A percentile compares a stretch with the other conserved stretches of the same genome.
Conservation (phyloP, 2,329 filamentous ascomycete genomes). For the Microdochium trichocladiopsis region DNA sequence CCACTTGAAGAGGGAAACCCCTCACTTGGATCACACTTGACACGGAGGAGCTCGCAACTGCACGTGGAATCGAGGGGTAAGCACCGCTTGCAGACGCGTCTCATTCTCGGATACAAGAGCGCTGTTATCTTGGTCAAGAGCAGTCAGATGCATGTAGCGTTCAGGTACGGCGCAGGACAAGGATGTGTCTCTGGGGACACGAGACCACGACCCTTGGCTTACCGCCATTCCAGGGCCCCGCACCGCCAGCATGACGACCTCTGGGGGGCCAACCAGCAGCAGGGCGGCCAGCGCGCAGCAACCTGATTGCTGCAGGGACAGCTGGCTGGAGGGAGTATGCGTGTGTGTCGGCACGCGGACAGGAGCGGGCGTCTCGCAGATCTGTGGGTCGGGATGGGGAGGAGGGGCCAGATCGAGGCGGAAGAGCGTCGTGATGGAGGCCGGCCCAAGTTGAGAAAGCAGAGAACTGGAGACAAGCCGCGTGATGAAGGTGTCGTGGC, state of each 20-base stretch:
- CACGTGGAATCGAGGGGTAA: too few relatives aligned
- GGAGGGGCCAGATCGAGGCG: neutral
- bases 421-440: neutral
- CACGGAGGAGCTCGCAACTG: too few relatives aligned
- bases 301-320: neutral
- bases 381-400: neutral
- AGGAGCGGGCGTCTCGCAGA: neutral
- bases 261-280: neutral
- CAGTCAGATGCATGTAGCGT: neutral
- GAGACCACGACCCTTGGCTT: neutral
- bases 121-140: too few relatives aligned
- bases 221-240: neutral
- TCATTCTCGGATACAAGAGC: too few relatives aligned
- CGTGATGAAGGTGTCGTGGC: too few relatives aligned
- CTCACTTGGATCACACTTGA: too few relatives aligned
- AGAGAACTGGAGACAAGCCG: too few relatives aligned
- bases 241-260: neutral
- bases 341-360: neutral
- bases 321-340: neutral
- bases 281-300: neutral
- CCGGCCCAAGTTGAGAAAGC: too few relatives aligned
- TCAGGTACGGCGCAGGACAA: too few relatives aligned
- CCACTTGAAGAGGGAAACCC: too few relatives aligned
- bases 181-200: too few relatives aligned
- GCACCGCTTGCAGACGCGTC: too few relatives aligned